phyloP scores from a whole-genome alignment of 768 basidiomycete species.

The Infundibulicybe gibba region DNA sequence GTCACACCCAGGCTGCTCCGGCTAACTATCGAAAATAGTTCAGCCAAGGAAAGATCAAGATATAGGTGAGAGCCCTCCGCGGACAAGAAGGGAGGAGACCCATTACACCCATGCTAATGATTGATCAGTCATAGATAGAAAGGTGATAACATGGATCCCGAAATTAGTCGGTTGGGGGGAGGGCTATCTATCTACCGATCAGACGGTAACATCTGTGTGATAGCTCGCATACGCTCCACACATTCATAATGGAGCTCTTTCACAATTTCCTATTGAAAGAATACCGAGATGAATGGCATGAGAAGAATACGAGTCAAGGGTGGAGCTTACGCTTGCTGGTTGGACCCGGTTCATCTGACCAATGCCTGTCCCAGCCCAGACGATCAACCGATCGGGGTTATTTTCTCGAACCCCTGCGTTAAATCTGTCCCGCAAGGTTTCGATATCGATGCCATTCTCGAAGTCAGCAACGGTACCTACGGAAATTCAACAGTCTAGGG shows the following conservation, averaged over 20 bases:
- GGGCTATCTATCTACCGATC: no score
- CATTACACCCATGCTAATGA: no score
- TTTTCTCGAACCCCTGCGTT: constrained; percentile 37
- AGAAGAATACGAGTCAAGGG: neutral
- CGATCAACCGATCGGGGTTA: constrained; percentile 49
- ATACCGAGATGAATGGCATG: neutral
- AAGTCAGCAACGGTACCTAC: constrained; percentile 56
- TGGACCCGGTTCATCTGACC: constrained; percentile 44
- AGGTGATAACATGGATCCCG: no score
- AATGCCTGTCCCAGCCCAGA: constrained; percentile 71
- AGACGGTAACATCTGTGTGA: neutral
- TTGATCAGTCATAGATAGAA: no score
- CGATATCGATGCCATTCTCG: constrained; percentile 42
- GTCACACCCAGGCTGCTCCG: no score
- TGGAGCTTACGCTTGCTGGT: constrained; percentile 32
- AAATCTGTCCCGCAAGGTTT: constrained; percentile 39
- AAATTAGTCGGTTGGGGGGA: no score
- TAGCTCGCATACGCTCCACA: constrained; percentile 25
- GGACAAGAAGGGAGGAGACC: no score
- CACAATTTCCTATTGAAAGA: constrained; percentile 42
- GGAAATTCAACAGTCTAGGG: constrained; percentile 9
- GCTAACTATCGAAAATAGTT: no score
- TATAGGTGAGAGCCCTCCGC: no score
- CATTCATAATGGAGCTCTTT: constrained; percentile 49
- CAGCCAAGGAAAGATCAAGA: no score